Evolutionary conservation across 805 yeast genomes (phyloP).

Genomic region (Hanseniaspora singularis): DNA sequence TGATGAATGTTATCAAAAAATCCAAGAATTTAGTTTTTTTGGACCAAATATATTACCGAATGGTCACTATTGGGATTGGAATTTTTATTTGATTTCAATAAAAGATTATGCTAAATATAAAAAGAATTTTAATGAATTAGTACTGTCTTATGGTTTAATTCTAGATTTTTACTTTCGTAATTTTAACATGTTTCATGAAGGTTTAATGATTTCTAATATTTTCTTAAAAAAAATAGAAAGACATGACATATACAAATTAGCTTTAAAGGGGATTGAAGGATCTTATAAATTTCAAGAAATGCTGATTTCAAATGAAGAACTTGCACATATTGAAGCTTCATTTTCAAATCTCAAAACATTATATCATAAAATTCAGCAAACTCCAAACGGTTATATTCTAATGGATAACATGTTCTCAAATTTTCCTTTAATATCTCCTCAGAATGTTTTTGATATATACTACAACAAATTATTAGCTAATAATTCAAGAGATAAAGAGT

Average conservation of each 20-base stretch:
- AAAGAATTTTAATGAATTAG: background rate
- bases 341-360: background rate
- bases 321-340: background rate
- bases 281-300: slow-evolving; percentile 4
- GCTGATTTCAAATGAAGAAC: background rate
- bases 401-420: too few relatives aligned
- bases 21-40: background rate
- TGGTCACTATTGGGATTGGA: slow-evolving; percentile 14
- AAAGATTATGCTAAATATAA: background rate
- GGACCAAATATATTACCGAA: background rate
- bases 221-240: background rate
- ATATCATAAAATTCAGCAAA: background rate
- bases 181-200: background rate
- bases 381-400: background rate
- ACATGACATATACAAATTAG: slow-evolving; percentile 1
- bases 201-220: background rate
- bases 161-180: slow-evolving; percentile 4
- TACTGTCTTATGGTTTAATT: background rate
- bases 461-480: too few relatives aligned
- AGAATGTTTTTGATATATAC: too few relatives aligned
- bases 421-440: too few relatives aligned
- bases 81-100: slow-evolving; percentile 3
- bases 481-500: too few relatives aligned
- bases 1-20: slow-evolving; percentile 1
- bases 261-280: background rate